Percentiles rank a stretch among this genome's conserved stretches.
phyloP scores from a whole-genome alignment of 1,139 yeast species.

The Wickerhamiella infanticola region DNA sequence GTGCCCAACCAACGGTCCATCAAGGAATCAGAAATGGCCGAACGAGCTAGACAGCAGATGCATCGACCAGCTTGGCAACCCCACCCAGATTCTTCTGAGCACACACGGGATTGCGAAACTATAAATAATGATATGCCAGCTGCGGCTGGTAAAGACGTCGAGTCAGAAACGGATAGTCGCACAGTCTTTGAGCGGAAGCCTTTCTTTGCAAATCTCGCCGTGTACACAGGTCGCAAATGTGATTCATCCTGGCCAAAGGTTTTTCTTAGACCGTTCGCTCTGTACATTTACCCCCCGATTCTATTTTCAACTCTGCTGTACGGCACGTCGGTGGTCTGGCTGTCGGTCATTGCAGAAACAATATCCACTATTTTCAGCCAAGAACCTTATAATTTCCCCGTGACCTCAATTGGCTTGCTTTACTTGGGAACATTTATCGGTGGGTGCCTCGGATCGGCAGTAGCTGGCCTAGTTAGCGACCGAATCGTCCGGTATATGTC shows the following conservation, averaged over 20 bases:
- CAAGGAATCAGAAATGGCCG: constrained; percentile 36
- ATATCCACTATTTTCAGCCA: constrained; percentile 35
- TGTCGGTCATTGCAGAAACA: constrained; percentile 45
- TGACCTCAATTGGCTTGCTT: constrained; percentile 39
- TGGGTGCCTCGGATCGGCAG: constrained; percentile 40
- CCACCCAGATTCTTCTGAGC: not conserved
- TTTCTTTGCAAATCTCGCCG: constrained; percentile 13
- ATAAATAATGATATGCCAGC: not conserved
- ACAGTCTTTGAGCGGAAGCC: constrained; percentile 9
- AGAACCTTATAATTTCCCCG: constrained; percentile 33
- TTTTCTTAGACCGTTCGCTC: constrained; percentile 39
- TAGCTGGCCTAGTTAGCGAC: constrained; percentile 40
- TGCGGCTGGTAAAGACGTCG: not conserved
- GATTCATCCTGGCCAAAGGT: constrained; percentile 44
- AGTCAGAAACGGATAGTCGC: not conserved
- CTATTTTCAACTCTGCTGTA: constrained; percentile 40
- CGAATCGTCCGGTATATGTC: constrained; percentile 26
- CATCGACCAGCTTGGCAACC: constrained; percentile 10
- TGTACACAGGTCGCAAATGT: constrained; percentile 34
- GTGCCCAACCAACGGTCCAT: constrained; percentile 34
- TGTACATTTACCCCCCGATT: constrained; percentile 37
- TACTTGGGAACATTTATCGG: constrained; percentile 46
- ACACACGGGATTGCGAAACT: not conserved
- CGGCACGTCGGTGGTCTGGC: constrained; percentile 47
- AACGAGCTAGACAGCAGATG: constrained; percentile 22